Percentiles rank a stretch among this genome's conserved stretches.
Evolutionary conservation across 371 early-diverging fungal species (phyloP).

Genomic region (Mortierella sp.): DNA sequence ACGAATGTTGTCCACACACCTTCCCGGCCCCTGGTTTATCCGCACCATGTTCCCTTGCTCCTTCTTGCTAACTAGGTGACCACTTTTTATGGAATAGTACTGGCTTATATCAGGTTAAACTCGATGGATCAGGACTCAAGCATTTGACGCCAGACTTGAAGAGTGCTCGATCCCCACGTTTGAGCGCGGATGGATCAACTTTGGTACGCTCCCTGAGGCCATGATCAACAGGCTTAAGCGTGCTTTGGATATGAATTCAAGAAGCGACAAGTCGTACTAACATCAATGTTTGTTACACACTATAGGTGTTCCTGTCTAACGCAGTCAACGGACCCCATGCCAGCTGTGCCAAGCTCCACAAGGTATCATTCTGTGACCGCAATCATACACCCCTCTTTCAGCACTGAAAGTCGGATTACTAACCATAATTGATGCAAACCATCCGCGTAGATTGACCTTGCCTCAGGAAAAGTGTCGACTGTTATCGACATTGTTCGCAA

Average conservation of each 20-base stretch:
- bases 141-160: constrained; percentile 40
- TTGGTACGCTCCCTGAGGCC: constrained; percentile 30
- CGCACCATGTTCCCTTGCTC: neutral
- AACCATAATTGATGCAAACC: neutral
- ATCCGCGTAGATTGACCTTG: constrained; percentile 22
- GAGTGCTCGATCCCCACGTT: constrained; percentile 69
- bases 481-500: constrained; percentile 53
- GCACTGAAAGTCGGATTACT: neutral
- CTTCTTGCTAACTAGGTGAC: neutral
- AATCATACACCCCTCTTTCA: no score
- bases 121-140: constrained; percentile 57
- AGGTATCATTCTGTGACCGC: constrained; percentile 22
- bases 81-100: constrained; percentile 23
- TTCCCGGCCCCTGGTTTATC: neutral
- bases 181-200: constrained; percentile 57
- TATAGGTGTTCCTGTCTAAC: constrained; percentile 66
- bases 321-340: constrained; percentile 72
- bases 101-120: constrained; percentile 57
- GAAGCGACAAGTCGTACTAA: neutral
- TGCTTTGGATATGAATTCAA: neutral
- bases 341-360: constrained; percentile 61
- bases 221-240: neutral
- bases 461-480: constrained; percentile 42
- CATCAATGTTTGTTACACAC: neutral
- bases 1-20: neutral